Conservation (phyloP, 2,329 filamentous ascomycete species). For the Sporothrix brunneoviolacea region DNA sequence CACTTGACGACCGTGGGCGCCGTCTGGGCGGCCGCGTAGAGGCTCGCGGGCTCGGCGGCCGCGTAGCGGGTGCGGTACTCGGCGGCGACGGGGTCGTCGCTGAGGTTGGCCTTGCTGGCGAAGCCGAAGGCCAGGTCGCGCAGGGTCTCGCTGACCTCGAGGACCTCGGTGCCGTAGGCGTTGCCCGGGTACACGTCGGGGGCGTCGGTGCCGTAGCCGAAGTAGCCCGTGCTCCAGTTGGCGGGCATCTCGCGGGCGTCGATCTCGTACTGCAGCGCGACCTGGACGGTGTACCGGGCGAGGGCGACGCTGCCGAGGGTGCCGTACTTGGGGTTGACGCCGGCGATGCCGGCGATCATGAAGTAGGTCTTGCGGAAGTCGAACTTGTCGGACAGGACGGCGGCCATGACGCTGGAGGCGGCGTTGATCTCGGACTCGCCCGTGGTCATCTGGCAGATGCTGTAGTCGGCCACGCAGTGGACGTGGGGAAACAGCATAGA, state of each 20-base stretch:
- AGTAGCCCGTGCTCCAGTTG: constrained; percentile 62
- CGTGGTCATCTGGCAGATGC: constrained; percentile 62
- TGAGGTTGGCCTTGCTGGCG: constrained; percentile 45
- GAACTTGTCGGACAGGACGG: constrained; percentile 56
- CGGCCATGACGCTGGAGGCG: constrained; percentile 56
- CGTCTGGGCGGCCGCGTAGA: constrained; percentile 36
- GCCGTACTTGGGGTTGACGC: constrained; percentile 61
- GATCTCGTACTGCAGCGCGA: constrained; percentile 70
- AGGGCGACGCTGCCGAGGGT: constrained; percentile 63
- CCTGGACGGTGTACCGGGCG: constrained; percentile 63
- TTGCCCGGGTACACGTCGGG: constrained; percentile 51
- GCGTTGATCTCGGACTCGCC: constrained; percentile 72
- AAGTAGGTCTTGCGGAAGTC: constrained; percentile 64
- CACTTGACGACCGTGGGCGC: constrained; percentile 55
- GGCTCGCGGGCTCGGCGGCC: constrained; percentile 25
- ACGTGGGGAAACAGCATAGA: constrained; percentile 59
- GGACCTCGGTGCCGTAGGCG: constrained; percentile 64
- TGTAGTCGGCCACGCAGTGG: constrained; percentile 54
- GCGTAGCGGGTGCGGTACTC: constrained; percentile 50
- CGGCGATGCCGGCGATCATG: constrained; percentile 64
- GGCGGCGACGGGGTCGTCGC: constrained; percentile 41
- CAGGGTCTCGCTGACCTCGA: constrained; percentile 56
- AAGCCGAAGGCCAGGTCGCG: constrained; percentile 46
- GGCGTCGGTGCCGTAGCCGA: constrained; percentile 52
- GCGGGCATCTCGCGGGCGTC: constrained; percentile 60